A percentile compares a stretch with the other conserved stretches of the same genome.
Evolutionary conservation across 2,329 filamentous ascomycete genomes (phyloP).

Genomic region (Trichoderma atrobrunneum): DNA sequence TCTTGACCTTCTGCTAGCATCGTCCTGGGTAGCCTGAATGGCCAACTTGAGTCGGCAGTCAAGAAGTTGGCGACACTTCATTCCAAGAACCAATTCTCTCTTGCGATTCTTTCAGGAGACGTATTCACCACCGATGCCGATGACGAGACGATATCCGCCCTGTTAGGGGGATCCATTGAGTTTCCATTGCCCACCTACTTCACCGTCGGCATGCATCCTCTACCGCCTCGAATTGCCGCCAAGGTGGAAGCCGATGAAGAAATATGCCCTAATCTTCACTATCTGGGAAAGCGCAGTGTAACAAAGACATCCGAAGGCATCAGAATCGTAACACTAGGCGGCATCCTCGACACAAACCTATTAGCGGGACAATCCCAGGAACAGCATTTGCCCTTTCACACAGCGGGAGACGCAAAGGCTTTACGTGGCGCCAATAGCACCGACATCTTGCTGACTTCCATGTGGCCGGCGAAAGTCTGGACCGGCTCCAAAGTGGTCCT

Average conservation of each 20-base stretch:
- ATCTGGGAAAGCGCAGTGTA: constrained; percentile 79
- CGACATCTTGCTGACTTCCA: constrained; percentile 82
- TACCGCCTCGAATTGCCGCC: constrained; percentile 68
- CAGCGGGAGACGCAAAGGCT: constrained; percentile 69
- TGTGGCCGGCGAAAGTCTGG: constrained; percentile 78
- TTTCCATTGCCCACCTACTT: constrained; percentile 89
- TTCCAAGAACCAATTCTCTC: constrained; percentile 81
- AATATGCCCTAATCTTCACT: constrained; percentile 87
- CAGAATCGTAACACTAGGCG: constrained; percentile 82
- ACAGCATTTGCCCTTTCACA: constrained; percentile 75
- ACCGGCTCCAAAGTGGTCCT: constrained; percentile 63
- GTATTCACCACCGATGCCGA: constrained; percentile 66
- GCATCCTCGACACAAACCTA: constrained; percentile 61
- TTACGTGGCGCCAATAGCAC: constrained; percentile 73
- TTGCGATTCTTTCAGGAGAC: constrained; percentile 81
- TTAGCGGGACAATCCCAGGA: constrained; percentile 64
- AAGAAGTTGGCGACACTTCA: constrained; percentile 78
- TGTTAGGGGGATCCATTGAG: constrained; percentile 69
- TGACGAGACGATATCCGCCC: constrained; percentile 55
- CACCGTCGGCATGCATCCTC: constrained; percentile 68
- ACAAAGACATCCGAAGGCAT: constrained; percentile 89
- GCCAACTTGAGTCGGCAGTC: constrained; percentile 72
- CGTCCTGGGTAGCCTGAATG: constrained; percentile 79
- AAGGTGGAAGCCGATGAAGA: constrained; percentile 71
- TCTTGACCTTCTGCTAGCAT: constrained; percentile 49